Evolutionary conservation across 768 basidiomycete species (phyloP).

Genomic region (Mycena floridula): DNA sequence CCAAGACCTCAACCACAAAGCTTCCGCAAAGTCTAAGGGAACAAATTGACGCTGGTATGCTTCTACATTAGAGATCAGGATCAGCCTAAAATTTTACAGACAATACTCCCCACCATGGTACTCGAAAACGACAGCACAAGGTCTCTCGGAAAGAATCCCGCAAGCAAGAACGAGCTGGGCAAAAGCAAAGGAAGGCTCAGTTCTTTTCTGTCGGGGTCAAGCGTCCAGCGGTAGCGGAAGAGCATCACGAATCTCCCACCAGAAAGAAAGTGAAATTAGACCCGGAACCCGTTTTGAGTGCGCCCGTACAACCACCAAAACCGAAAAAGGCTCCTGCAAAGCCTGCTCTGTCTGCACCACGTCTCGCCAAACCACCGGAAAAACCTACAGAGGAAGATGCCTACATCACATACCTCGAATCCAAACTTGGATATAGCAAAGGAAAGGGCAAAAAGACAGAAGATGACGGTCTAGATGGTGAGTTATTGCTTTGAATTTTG

Average conservation of each 20-base stretch:
- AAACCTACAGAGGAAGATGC: conserved; percentile 64
- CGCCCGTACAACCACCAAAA: neutral
- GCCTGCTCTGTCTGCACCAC: neutral
- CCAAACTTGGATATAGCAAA: conserved; percentile 57
- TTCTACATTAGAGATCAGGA: too few species aligned
- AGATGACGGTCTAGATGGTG: conserved; percentile 85
- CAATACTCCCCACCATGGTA: neutral
- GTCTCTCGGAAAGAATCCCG: conserved; percentile 54
- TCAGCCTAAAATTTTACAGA: neutral
- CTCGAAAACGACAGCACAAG: conserved; percentile 13
- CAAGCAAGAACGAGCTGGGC: conserved; percentile 52
- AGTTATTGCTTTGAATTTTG: conserved; percentile 10
- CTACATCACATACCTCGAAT: conserved; percentile 82
- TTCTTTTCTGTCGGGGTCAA: conserved; percentile 39
- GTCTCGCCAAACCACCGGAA: conserved; percentile 14
- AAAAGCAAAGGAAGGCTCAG: conserved; percentile 58
- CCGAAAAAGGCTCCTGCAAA: neutral
- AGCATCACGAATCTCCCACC: conserved; percentile 26
- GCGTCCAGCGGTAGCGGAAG: conserved; percentile 35
- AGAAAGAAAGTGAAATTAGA: neutral
- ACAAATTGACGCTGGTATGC: conserved; percentile 19
- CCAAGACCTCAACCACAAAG: too few species aligned
- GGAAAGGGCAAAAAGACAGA: conserved; percentile 41
- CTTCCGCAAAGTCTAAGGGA: conserved; percentile 27
- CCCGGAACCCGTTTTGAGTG: neutral